Evolutionary conservation across 2,329 filamentous ascomycete species (phyloP).

Genomic region (Ophiocordyceps robertsii): DNA sequence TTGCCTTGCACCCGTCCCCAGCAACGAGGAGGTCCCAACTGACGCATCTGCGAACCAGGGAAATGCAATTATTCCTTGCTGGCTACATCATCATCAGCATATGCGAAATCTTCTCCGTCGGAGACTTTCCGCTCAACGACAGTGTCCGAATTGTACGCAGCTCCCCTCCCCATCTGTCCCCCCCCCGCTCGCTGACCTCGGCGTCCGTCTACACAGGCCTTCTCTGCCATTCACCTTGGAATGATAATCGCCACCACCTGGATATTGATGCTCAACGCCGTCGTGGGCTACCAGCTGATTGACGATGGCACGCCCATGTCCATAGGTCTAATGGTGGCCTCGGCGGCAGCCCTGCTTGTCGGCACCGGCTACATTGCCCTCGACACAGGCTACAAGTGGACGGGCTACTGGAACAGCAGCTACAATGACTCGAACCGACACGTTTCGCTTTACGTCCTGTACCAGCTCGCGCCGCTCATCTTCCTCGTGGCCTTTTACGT

Average conservation of each 20-base stretch:
- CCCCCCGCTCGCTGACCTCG: constrained; percentile 6
- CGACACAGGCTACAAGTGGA: constrained; percentile 83
- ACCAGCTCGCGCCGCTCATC: constrained; percentile 77
- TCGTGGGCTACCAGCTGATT: constrained; percentile 85
- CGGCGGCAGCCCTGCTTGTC: constrained; percentile 61
- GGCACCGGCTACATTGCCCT: constrained; percentile 93
- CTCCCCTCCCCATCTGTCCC: background rate
- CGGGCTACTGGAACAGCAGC: constrained; percentile 58
- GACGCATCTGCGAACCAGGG: constrained; percentile 36
- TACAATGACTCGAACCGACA: constrained; percentile 49
- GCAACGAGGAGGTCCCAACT: background rate
- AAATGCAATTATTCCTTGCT: constrained; percentile 89
- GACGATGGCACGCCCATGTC: constrained; percentile 88
- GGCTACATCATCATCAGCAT: constrained; percentile 80
- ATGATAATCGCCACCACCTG: constrained; percentile 79
- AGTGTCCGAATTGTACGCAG: constrained; percentile 57
- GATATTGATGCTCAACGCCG: constrained; percentile 82
- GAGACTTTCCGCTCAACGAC: constrained; percentile 65
- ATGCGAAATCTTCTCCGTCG: constrained; percentile 93
- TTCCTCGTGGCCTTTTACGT: constrained; percentile 83
- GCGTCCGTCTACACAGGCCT: constrained; percentile 41
- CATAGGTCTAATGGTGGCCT: constrained; percentile 58
- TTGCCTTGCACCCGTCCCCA: background rate
- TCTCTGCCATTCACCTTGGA: constrained; percentile 81
- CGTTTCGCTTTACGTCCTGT: constrained; percentile 85